phyloP scores from a whole-genome alignment of 2,329 filamentous ascomycete species.

The Xylariaceae sp. region DNA sequence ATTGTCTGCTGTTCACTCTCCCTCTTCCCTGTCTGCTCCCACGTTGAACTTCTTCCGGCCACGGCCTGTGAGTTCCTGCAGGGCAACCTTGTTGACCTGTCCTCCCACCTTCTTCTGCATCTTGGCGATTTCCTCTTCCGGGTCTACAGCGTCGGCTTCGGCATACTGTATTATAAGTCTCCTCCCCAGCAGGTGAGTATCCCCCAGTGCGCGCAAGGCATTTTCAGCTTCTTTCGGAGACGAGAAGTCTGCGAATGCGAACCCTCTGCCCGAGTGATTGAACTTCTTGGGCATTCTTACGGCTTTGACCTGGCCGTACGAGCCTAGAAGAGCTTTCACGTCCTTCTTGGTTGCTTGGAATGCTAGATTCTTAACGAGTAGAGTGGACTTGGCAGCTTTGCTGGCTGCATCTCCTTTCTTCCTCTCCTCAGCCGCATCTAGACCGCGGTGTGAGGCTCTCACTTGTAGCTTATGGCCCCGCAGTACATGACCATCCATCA shows the following conservation, averaged over 20 bases:
- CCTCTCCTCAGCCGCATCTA: constrained; percentile 83
- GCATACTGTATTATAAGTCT: constrained; percentile 89
- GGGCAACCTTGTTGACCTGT: constrained; percentile 84
- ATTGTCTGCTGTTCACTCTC: constrained; percentile 35
- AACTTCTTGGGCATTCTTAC: constrained; percentile 95
- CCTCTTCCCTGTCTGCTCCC: constrained; percentile 62
- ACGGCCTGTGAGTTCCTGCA: constrained; percentile 81
- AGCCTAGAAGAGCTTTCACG: constrained; percentile 75
- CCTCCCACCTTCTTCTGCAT: constrained; percentile 95
- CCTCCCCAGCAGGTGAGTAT: constrained; percentile 89
- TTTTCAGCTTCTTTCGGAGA: constrained; percentile 85
- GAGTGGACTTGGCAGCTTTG: constrained; percentile 71
- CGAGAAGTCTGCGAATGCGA: constrained; percentile 95
- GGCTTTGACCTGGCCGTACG: constrained; percentile 87
- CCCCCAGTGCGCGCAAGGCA: constrained; percentile 83
- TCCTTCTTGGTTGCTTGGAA: constrained; percentile 96
- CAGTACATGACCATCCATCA: constrained; percentile 87
- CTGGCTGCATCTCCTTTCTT: constrained; percentile 78
- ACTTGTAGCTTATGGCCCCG: constrained; percentile 83
- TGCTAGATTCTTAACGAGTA: constrained; percentile 96
- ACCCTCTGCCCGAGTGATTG: constrained; percentile 81
- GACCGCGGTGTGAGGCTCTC: constrained; percentile 79
- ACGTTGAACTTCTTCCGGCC: constrained; percentile 86
- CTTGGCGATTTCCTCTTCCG: constrained; percentile 92
- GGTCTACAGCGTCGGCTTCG: constrained; percentile 80